Base-by-base conservation (phyloP, 2,329 filamentous ascomycete species). In the Passalora sequoiae region DNA sequence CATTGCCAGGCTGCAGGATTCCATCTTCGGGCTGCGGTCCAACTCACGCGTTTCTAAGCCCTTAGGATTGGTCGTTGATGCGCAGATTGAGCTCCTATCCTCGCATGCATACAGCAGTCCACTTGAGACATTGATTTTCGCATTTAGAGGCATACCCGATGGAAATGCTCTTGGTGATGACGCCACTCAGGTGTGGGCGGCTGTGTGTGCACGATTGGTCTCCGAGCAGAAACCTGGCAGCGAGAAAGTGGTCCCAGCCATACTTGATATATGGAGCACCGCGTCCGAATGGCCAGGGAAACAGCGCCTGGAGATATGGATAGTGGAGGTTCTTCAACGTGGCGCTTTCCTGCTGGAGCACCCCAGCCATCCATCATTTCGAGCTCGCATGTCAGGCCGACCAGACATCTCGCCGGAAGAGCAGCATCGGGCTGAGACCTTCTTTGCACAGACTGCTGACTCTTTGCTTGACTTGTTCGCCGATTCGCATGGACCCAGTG, bases 281-380 rank as follows among this genome's bases (percentile, higher is more conserved):
- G 86, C 89, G 76, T 81, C 86, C 50, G 83, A 89, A 65, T 97
- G 91, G 89, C 85, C 87, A 29, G 88, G 88, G 44, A 89, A 84
- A 58, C 80, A 83, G 54, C 92, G 89, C 52, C 81, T 98, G 73
- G 89, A 96, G 68, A 85, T 88, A 68, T 97, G 91, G 64, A 77
- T 98, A 9, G 92, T 95, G 86, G 86, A 92, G 62, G 87, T 94
- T 47, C 77, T 98, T 22, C 87, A 95, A 66, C 86, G 94, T 57
- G 92, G 92, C 54, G 84, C 89, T 28, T 96, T 96, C 61, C 73
- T 97, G 44, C 74, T 96, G 56, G 89, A 95, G 60, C 83, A 85
- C 60, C 82, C 86, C 58, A 86, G 89, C 64, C 84, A 89, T 60
- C 84, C 87, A 57, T 76, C 66, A 6, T 60, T 84, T 50, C 78